Percentiles rank a stretch among this genome's conserved stretches.
Evolutionary conservation across 371 early-diverging fungal genomes (phyloP).

Genomic region (Mucor circinelloides): DNA sequence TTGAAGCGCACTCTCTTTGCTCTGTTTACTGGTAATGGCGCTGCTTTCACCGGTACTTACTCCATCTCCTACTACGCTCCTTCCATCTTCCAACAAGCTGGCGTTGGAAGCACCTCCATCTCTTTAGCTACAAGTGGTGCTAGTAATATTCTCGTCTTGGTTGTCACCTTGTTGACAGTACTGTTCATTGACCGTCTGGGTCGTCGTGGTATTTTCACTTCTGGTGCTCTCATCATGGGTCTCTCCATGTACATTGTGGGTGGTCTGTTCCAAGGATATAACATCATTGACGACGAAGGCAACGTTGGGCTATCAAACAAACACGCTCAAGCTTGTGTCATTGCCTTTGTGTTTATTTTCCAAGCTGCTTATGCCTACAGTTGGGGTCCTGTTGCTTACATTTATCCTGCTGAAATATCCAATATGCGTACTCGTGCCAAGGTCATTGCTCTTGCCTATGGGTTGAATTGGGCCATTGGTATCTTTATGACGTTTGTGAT

Average conservation of each 20-base stretch:
- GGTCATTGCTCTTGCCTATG: constrained; percentile 50
- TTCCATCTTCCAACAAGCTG: constrained; percentile 41
- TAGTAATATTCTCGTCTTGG: constrained; percentile 36
- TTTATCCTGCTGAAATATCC: constrained; percentile 76
- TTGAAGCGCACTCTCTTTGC: constrained; percentile 43
- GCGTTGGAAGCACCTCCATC: constrained; percentile 30
- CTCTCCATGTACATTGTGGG: constrained; percentile 50
- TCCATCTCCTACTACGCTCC: constrained; percentile 57
- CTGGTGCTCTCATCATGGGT: constrained; percentile 41
- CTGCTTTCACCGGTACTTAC: constrained; percentile 68
- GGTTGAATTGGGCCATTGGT: constrained; percentile 67
- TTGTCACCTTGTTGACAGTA: constrained; percentile 61
- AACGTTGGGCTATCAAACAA: constrained; percentile 27
- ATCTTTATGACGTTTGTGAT: constrained; percentile 49
- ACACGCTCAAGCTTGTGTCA: constrained; percentile 36
- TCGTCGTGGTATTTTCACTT: constrained; percentile 51
- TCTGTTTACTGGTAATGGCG: constrained; percentile 56
- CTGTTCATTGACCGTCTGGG: constrained; percentile 51
- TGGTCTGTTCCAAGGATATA: constrained; percentile 40
- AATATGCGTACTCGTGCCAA: constrained; percentile 54
- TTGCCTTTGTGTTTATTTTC: constrained; percentile 51
- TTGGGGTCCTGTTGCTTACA: constrained; percentile 54
- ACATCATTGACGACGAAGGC: constrained; percentile 30
- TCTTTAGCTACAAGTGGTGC: constrained; percentile 47
- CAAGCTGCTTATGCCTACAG: constrained; percentile 60